phyloP scores from a whole-genome alignment of 495 filamentous ascomycete species.

The Penicillium cosmopolitanum region DNA sequence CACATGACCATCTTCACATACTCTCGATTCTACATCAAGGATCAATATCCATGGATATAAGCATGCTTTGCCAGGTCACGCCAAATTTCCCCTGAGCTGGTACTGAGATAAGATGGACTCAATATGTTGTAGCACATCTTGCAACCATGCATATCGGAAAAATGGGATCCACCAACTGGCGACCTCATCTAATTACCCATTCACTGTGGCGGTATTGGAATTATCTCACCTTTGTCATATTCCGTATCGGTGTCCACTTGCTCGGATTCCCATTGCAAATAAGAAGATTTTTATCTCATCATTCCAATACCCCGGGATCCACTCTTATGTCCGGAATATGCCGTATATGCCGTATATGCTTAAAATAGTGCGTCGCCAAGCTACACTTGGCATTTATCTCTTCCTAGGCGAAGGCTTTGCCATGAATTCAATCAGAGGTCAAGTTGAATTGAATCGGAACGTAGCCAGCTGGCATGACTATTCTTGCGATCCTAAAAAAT shows the following conservation, averaged over 20 bases:
- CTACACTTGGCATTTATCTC: neutral
- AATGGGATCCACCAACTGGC: neutral
- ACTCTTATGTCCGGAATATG: neutral
- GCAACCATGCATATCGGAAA: neutral
- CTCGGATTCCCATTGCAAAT: neutral
- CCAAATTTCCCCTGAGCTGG: no score
- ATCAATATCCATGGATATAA: no score
- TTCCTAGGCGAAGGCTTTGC: neutral
- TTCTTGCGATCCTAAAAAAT: neutral
- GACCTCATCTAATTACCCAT: neutral
- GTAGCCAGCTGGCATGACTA: neutral
- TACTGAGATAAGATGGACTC: neutral
- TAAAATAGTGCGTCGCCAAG: neutral
- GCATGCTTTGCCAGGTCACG: no score
- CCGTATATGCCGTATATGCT: constrained; percentile 1
- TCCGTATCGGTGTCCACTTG: neutral
- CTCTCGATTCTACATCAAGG: no score
- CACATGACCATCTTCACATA: no score
- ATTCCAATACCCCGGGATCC: neutral
- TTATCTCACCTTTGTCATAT: neutral
- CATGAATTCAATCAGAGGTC: no score
- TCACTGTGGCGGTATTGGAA: neutral
- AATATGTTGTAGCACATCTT: neutral
- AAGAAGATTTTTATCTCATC: neutral
- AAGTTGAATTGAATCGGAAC: neutral